Evolutionary conservation across 495 filamentous ascomycete species (phyloP).

Genomic region (Platismatia glauca): DNA sequence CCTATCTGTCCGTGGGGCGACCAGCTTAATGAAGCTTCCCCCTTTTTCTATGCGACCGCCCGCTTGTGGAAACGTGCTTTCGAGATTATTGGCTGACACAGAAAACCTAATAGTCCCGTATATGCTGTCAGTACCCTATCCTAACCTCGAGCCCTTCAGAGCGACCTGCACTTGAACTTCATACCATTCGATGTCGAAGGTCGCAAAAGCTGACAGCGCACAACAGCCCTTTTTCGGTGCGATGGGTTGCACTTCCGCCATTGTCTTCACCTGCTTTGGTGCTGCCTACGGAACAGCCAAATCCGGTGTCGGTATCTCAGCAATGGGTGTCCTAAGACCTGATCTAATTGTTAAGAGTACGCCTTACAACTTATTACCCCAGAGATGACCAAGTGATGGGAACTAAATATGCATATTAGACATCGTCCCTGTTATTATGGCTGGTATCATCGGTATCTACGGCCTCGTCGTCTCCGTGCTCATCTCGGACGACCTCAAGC

Average conservation of each 20-base stretch:
- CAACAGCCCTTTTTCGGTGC: constrained; percentile 94
- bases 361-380: constrained; percentile 25
- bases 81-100: constrained; percentile 11
- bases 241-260: constrained; percentile 96
- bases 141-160: constrained; percentile 13
- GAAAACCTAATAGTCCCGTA: constrained; percentile 60
- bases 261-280: constrained; percentile 98
- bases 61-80: constrained; percentile 10
- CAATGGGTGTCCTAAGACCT: constrained; percentile 94
- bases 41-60: neutral
- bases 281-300: constrained; percentile 98
- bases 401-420: constrained; percentile 42
- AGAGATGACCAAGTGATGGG: neutral
- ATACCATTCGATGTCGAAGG: constrained; percentile 12
- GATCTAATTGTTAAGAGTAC: constrained; percentile 99
- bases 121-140: constrained; percentile 79
- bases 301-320: constrained; percentile 95
- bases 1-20: constrained; percentile 12
- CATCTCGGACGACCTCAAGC: constrained; percentile 83
- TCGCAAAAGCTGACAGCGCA: constrained; percentile 20
- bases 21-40: constrained; percentile 7
- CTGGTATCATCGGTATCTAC: constrained; percentile 99
- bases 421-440: constrained; percentile 99
- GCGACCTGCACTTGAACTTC: constrained; percentile 1
- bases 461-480: constrained; percentile 97